phyloP scores from a whole-genome alignment of 495 filamentous ascomycete genomes.

The Achaetomiella virescens region DNA sequence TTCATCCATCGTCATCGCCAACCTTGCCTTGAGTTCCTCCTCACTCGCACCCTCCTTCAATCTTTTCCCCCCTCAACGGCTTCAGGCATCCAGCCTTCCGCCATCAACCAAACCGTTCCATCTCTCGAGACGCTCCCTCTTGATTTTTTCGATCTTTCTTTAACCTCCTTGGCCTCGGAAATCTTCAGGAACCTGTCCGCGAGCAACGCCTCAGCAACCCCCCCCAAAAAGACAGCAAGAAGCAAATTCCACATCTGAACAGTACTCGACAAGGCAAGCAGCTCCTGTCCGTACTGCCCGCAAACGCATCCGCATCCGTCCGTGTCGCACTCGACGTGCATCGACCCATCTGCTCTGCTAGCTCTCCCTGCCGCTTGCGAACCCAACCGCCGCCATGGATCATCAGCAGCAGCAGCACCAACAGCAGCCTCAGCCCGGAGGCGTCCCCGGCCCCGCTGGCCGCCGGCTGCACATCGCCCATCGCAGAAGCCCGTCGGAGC shows the following conservation, averaged over 20 bases:
- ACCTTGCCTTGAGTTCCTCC: constrained; percentile 18
- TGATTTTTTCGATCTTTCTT: constrained; percentile 31
- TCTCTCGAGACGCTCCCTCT: constrained; percentile 30
- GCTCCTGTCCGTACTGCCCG: constrained; percentile 4
- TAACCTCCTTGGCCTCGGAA: constrained; percentile 28
- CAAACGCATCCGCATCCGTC: constrained; percentile 13
- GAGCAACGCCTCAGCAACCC: constrained; percentile 24
- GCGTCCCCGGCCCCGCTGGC: constrained; percentile 73
- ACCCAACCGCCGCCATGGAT: constrained; percentile 57
- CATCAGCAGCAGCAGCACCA: constrained; percentile 57
- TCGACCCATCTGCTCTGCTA: constrained; percentile 10
- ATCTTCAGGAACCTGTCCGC: constrained; percentile 21
- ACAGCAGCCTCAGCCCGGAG: constrained; percentile 49
- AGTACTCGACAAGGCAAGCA: not conserved
- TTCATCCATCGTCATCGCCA: constrained; percentile 25
- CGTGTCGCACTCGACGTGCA: constrained; percentile 49
- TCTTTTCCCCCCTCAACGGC: constrained; percentile 2
- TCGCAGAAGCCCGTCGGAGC: constrained; percentile 91
- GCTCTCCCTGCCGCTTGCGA: constrained; percentile 16
- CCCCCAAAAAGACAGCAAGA: constrained; percentile 8
- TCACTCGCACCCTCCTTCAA: constrained; percentile 27
- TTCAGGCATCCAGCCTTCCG: constrained; percentile 17
- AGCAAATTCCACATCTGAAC: constrained; percentile 2
- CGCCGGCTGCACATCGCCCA: constrained; percentile 97
- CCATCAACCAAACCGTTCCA: constrained; percentile 14